Evolutionary conservation across 1,284 basidiomycete species (phyloP), one percentile per base, ranked within the genome.

Genomic region (Marasmius fiardii): DNA sequence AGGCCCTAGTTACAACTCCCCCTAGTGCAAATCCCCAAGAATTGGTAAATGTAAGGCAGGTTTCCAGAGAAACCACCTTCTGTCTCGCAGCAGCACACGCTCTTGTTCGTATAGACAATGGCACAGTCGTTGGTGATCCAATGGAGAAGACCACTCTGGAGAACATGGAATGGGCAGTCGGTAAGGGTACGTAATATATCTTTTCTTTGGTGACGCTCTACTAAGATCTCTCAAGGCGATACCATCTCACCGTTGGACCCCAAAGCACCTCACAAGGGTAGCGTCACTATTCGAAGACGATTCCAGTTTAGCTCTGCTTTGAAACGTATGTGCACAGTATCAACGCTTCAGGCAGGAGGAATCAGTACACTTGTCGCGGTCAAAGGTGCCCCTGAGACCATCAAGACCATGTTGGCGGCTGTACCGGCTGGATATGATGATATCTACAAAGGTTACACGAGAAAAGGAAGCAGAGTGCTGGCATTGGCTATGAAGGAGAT

Each of bases 121-220:
- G 94, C 3, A 88, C 87, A 1, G 79, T 97, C 35, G 95, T 99
- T 34, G 97, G 96, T 14, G 97, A 99, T 69, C 96, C 97, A 0
- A 99, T 99, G 96, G 96, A 99, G 72, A 96, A 96, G 75, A 96
- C 93, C 0, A 96, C 96, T 0, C 76, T 99, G 16, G 92, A 95
- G 61, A 90, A 94, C 1, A 80, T 99, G 47, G 87, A 92, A 57
- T 99, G 96, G 96, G 85, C 87, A 61, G 71, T 99, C 20, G 79
- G 77, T 37, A 90, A 88, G 72, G 92, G 92, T 80, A 63, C 45
- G 73, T 64, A 26, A 23, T 48, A 60, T 24, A 34, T 59, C 41
- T 37, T 56, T 18, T 41, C 37, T 54, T 34, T 14, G 23, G 20
- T 23, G 34, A 14, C 7, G 35, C 28, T 33, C 43, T 24, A 50